Conservation (phyloP, 768 basidiomycete species). For the Ramaria rubella region DNA sequence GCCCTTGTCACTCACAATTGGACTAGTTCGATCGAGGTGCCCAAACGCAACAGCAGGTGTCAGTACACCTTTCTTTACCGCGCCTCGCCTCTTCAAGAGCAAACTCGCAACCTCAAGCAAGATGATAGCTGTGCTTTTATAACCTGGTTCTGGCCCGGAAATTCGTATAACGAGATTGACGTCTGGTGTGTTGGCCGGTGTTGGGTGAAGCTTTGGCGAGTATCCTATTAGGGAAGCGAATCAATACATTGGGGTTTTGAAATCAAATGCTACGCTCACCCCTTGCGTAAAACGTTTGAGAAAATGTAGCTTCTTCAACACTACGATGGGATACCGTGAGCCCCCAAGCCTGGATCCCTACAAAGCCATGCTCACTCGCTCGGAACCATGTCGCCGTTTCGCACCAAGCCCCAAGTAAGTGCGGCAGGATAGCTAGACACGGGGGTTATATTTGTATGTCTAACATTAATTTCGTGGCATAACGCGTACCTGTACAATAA, state of each 20-base stretch:
- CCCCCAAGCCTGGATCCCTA: neutral
- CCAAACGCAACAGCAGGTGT: conserved; percentile 12
- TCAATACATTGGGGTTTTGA: neutral
- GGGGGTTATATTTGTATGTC: neutral
- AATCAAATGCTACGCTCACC: neutral
- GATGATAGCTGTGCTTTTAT: conserved; percentile 8
- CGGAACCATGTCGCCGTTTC: neutral
- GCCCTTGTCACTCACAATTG: neutral
- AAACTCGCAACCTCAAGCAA: conserved; percentile 2
- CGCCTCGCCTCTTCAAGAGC: neutral
- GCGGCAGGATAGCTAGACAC: conserved; percentile 2
- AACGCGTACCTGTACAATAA: conserved; percentile 2
- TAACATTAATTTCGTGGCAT: too few relatives aligned
- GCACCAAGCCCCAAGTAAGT: conserved; percentile 4
- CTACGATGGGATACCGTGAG: neutral
- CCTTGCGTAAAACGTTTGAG: conserved; percentile 1
- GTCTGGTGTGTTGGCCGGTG: conserved; percentile 1
- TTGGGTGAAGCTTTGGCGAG: neutral
- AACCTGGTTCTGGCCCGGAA: conserved; percentile 10
- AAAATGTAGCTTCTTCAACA: neutral
- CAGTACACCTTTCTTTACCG: conserved; percentile 2
- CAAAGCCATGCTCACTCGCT: neutral
- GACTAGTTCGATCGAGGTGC: neutral
- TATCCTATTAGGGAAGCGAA: neutral
- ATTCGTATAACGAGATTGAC: neutral